Conservation (phyloP, 805 yeast species). For the Ogataea angusta region DNA sequence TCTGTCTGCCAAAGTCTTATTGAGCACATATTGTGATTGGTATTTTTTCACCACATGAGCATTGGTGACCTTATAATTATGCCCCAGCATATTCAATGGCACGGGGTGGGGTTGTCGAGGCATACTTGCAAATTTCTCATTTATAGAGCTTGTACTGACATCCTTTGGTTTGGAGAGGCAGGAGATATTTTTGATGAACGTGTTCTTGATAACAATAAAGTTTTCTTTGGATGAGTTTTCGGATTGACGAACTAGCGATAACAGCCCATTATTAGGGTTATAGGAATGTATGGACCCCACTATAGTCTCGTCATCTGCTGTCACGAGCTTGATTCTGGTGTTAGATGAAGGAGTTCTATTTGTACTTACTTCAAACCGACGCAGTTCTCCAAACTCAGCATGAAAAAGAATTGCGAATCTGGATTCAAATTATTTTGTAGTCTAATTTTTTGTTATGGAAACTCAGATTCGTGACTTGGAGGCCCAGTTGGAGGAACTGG, state of each 20-base stretch:
- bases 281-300: conserved; percentile 66
- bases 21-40: conserved; percentile 25
- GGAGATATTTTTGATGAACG: conserved; percentile 53
- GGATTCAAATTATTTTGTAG: neutral
- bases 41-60: conserved; percentile 18
- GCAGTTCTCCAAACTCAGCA: conserved; percentile 32
- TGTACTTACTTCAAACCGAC: conserved; percentile 35
- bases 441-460: conserved; percentile 4
- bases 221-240: conserved; percentile 25
- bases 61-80: conserved; percentile 17
- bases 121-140: conserved; percentile 22
- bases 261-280: conserved; percentile 45
- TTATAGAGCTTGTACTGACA: conserved; percentile 6
- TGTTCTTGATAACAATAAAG: conserved; percentile 53
- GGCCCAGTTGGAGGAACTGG: conserved; percentile 17
- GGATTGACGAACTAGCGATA: conserved; percentile 34
- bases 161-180: conserved; percentile 38
- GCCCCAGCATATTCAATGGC: conserved; percentile 17
- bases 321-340: conserved; percentile 56
- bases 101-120: conserved; percentile 22
- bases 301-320: conserved; percentile 52
- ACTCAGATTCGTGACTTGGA: conserved; percentile 13
- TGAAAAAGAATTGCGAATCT: conserved; percentile 3
- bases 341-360: conserved; percentile 1
- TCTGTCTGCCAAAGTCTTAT: conserved; percentile 19